Conservation (phyloP, 805 yeast species). For the Starmerella tilneyi region DNA sequence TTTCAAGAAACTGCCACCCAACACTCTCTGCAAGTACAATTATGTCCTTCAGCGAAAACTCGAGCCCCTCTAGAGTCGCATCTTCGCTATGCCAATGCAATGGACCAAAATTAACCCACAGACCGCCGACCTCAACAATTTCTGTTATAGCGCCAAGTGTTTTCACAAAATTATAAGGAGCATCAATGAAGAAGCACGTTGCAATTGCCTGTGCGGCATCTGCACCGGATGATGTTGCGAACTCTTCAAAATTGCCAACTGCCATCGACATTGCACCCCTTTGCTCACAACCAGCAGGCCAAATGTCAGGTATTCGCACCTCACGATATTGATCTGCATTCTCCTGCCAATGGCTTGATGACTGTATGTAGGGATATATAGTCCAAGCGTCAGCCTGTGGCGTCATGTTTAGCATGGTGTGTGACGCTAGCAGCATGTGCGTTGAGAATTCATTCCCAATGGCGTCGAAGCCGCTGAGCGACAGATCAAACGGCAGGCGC, state of each 20-base stretch:
- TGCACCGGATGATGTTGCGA: constrained; percentile 44
- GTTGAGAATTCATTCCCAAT: constrained; percentile 74
- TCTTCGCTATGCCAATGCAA: constrained; percentile 63
- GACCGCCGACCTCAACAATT: constrained; percentile 39
- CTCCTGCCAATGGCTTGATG: constrained; percentile 53
- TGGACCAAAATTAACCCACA: constrained; percentile 77
- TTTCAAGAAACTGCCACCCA: constrained; percentile 44
- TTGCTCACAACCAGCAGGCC: constrained; percentile 21
- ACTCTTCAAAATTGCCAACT: constrained; percentile 61
- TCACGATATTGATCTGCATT: constrained; percentile 44
- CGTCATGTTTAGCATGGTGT: constrained; percentile 27
- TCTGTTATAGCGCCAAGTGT: constrained; percentile 55
- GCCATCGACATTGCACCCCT: constrained; percentile 49
- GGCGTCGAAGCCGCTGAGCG: constrained; percentile 38
- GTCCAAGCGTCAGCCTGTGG: constrained; percentile 12
- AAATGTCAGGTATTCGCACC: constrained; percentile 33
- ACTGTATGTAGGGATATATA: constrained; percentile 42
- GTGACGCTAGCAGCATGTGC: constrained; percentile 58
- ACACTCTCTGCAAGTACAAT: constrained; percentile 36
- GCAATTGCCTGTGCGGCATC: constrained; percentile 31
- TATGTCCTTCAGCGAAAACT: constrained; percentile 49
- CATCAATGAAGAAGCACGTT: constrained; percentile 71
- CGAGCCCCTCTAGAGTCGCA: constrained; percentile 35
- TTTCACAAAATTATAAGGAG: constrained; percentile 72
- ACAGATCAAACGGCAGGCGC: constrained; percentile 61